Base-by-base conservation (phyloP, 1,284 basidiomycete genomes). In the Cryptococcus floricola region DNA sequence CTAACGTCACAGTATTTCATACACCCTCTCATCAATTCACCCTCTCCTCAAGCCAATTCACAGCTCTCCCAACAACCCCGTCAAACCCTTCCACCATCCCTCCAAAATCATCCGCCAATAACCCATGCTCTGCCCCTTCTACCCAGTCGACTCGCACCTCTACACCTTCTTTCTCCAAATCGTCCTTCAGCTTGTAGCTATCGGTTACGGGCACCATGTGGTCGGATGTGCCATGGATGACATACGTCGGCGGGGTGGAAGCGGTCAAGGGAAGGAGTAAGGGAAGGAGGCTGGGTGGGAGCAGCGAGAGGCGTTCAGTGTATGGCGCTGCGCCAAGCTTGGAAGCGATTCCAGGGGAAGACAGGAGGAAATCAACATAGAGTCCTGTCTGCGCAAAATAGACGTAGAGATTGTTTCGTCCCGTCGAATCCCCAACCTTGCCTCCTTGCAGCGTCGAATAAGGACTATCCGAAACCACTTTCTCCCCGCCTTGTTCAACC, bases 161-260 rank as follows among this genome's bases (percentile, higher is more conserved):
- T 9, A 49, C 31, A 5, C 42, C 45, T 6, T 42, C 6, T 18
- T 37, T 28, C 18, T 49, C 37, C 46, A 56, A 37, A 12, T 56
- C 44, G 9, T 50, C 12, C 23, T 47, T 16, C 7, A 41, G 25
- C 18, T 39, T 56, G 19, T 38, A 37, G 8, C 50, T 45, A 10
- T 53, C 54, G 23, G 52, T 27, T 6, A 50, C 39, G 13, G 50
- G 50, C 8, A 56, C 58, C 4, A 56, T 39, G n/a, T 6, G 43
- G 48, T 59, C 58, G 5, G 13, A 27, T 14, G 44, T 55, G 12
- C 58, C 58, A 18, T 59, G 58, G 4, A 56, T 37, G n/a, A 53
- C 28, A 16, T 49, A 48, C 6, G 37, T 23, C 10, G 31, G 53
- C 10, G 23, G 23, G 13, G 31, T 50, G 2, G 42, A 19, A 6